These are phyloP conservation scores for Candida pseudofarinosa DNA, from an alignment of 805 yeast genomes.

Conservation along the genomic window DNA sequence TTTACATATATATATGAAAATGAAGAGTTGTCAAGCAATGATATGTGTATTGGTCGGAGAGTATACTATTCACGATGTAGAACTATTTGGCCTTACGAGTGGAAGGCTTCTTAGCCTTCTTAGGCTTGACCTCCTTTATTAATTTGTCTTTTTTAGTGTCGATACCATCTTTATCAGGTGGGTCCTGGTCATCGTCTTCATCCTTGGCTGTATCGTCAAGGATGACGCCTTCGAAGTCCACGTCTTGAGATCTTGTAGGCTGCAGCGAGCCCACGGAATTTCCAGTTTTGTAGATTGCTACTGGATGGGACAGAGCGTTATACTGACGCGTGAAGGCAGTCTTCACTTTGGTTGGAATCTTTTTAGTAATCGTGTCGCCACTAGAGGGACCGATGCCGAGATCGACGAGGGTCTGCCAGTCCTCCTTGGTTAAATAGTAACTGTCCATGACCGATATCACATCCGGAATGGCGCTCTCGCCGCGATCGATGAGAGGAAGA, in stretches of 20 bases:
- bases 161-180: constrained; percentile 40
- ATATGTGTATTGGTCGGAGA: too few species aligned
- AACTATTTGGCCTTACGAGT: not conserved
- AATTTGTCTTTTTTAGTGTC: constrained; percentile 61
- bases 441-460: constrained; percentile 75
- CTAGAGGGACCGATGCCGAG: constrained; percentile 62
- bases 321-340: constrained; percentile 84
- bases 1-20: too few species aligned
- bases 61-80: too few species aligned
- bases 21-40: too few species aligned
- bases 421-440: constrained; percentile 83
- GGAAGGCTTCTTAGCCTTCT: constrained; percentile 13
- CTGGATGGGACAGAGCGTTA: constrained; percentile 74
- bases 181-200: constrained; percentile 38
- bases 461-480: constrained; percentile 59
- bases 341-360: constrained; percentile 73
- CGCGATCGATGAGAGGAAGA: constrained; percentile 52
- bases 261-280: constrained; percentile 39
- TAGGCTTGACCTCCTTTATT: constrained; percentile 49
- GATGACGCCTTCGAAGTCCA: constrained; percentile 70
- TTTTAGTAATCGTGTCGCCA: constrained; percentile 46
- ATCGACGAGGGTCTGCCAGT: constrained; percentile 87
- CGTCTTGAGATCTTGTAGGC: constrained; percentile 32
- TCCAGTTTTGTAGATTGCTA: constrained; percentile 75
- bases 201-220: constrained; percentile 51